These are phyloP conservation scores for Macrotyloma uniflorum DNA, from an alignment of 306 rosid species.

Conservation along the genomic window DNA sequence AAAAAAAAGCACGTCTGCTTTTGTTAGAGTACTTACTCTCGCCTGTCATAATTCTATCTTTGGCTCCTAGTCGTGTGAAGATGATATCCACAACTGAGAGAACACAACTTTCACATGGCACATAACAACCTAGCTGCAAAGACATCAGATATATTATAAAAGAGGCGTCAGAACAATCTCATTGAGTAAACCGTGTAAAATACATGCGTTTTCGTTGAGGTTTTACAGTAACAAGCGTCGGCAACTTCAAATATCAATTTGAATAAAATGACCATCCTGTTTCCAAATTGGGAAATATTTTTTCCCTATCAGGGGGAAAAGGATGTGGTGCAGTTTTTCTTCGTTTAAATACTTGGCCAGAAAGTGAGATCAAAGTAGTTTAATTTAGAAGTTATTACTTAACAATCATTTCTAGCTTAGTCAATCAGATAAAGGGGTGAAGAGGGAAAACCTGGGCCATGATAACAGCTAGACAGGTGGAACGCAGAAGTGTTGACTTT, in stretches of 20 bases:
- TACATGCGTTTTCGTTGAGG: conserved; percentile 1
- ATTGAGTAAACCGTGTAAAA: conserved; percentile 5
- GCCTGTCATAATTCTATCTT: conserved; percentile 97
- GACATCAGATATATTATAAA: conserved; percentile 25
- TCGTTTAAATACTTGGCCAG: not conserved
- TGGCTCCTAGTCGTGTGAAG: conserved; percentile 96
- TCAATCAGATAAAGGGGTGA: conserved; percentile 21
- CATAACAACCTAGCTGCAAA: conserved; percentile 93
- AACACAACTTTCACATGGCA: conserved; percentile 78
- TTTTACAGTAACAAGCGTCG: conserved; percentile 1
- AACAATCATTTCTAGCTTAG: conserved; percentile 18
- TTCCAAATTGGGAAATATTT: conserved; percentile 8
- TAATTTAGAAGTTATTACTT: not conserved
- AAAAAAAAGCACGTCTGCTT: not conserved
- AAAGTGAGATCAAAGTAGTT: conserved; percentile 14
- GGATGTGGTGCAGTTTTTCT: not conserved
- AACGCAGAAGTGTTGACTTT: conserved; percentile 92
- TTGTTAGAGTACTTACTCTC: conserved; percentile 74
- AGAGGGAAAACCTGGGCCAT: conserved; percentile 79
- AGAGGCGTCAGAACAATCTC: conserved; percentile 16
- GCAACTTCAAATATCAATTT: conserved; percentile 7
- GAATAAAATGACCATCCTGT: not conserved
- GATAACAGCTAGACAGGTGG: conserved; percentile 90
- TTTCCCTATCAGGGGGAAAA: conserved; percentile 16
- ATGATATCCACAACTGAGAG: conserved; percentile 83